Conservation (phyloP, 441 rosid genomes). For the Euphorbia neoarborescens region DNA sequence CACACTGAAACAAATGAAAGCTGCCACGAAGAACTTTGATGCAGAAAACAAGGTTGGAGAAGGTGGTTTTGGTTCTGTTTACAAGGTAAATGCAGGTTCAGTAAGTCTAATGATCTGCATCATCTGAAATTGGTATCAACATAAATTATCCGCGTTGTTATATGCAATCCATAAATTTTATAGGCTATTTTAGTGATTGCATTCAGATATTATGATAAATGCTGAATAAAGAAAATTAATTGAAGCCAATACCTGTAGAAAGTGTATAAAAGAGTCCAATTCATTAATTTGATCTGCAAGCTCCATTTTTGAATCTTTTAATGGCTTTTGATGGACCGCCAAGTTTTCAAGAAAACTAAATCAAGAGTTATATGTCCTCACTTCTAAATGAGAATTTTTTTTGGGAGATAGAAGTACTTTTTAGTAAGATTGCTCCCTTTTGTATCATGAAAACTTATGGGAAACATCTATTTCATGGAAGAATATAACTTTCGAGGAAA, state of each 20-base stretch:
- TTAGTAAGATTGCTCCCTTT: neutral
- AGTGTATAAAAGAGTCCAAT: neutral
- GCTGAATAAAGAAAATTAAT: neutral
- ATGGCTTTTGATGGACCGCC: neutral
- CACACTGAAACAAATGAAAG: constrained; percentile 59
- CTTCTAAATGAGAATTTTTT: neutral
- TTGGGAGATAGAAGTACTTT: neutral
- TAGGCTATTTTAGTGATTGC: neutral
- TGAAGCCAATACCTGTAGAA: neutral
- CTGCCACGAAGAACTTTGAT: constrained; percentile 72
- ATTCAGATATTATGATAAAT: neutral
- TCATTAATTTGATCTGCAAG: neutral
- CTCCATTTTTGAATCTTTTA: neutral
- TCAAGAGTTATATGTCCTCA: neutral
- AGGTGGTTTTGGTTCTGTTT: constrained; percentile 84
- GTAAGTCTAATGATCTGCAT: neutral
- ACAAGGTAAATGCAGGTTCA: constrained; percentile 34
- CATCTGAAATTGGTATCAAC: neutral
- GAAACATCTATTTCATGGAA: neutral
- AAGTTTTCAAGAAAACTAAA: neutral
- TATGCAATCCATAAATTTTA: neutral
- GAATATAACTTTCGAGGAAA: neutral
- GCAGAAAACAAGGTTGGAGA: constrained; percentile 59
- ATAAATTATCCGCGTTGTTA: neutral
- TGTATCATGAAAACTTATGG: neutral